A percentile compares a stretch with the other conserved stretches of the same genome.
Evolutionary conservation across 2,329 filamentous ascomycete genomes (phyloP).

Genomic region (Zasmidium cellare): DNA sequence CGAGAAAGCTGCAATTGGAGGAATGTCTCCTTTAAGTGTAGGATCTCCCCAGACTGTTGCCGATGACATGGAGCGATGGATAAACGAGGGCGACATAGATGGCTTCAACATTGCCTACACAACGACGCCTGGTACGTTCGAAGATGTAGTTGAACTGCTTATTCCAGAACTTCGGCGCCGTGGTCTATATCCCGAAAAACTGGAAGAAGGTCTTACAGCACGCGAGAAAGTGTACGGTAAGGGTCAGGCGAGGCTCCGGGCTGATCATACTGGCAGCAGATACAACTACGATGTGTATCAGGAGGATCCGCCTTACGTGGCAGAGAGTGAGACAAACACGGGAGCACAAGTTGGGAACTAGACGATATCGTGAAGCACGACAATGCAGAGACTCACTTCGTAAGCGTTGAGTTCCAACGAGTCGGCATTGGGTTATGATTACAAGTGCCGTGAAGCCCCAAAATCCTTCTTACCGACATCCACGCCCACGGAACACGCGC

Average conservation of each 20-base stretch:
- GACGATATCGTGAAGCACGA: too few species aligned
- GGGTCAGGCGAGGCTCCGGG: conserved; percentile 57
- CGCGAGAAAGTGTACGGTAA: conserved; percentile 62
- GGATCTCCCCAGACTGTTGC: conserved; percentile 49
- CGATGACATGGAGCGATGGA: conserved; percentile 51
- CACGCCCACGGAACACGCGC: too few species aligned
- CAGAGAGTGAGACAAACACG: not conserved
- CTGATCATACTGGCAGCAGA: conserved; percentile 59
- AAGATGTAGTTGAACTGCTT: conserved; percentile 53
- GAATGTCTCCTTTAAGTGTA: conserved; percentile 50
- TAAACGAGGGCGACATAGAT: conserved; percentile 45
- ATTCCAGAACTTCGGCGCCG: conserved; percentile 49
- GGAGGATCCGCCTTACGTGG: conserved; percentile 48
- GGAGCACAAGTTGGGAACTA: too few species aligned
- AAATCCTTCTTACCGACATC: too few species aligned
- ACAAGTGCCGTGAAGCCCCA: too few species aligned
- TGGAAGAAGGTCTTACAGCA: conserved; percentile 27
- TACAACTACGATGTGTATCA: conserved; percentile 65
- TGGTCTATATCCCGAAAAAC: conserved; percentile 28
- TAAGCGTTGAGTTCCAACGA: too few species aligned
- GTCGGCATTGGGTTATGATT: too few species aligned
- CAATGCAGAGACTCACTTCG: too few species aligned
- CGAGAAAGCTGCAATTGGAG: conserved; percentile 50
- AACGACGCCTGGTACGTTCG: conserved; percentile 54
- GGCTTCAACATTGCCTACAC: conserved; percentile 49